phyloP scores from a whole-genome alignment of 805 yeast genomes.

The Candida germanica region DNA sequence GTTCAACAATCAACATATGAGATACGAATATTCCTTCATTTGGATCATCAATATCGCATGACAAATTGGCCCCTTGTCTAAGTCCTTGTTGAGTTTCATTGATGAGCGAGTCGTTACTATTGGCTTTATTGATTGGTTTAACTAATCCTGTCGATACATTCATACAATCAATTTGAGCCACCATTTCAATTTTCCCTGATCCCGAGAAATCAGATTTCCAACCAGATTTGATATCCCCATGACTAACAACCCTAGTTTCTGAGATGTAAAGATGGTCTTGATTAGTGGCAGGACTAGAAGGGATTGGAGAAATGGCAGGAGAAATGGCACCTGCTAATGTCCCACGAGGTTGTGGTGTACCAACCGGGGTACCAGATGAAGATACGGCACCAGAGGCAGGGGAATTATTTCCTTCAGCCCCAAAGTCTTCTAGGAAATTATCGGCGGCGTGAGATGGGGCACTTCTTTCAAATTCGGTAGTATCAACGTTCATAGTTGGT shows the following conservation, averaged over 20 bases:
- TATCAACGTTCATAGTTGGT: conserved; percentile 15
- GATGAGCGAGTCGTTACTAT: conserved; percentile 31
- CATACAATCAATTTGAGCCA: conserved; percentile 65
- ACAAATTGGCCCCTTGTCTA: conserved; percentile 48
- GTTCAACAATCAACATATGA: conserved; percentile 78
- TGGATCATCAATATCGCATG: conserved; percentile 83
- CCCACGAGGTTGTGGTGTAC: not conserved
- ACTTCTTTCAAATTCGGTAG: conserved; percentile 15
- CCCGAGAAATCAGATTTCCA: conserved; percentile 92
- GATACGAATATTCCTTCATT: conserved; percentile 71
- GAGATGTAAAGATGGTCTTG: conserved; percentile 51
- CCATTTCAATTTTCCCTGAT: conserved; percentile 75
- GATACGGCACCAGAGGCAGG: not conserved
- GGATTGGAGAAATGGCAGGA: conserved; percentile 7
- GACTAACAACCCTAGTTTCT: conserved; percentile 68
- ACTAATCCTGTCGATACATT: conserved; percentile 53
- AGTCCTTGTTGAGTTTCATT: conserved; percentile 27
- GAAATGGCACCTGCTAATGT: not conserved
- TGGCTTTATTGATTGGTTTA: conserved; percentile 42
- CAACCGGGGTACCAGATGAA: not conserved
- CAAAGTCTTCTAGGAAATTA: conserved; percentile 26
- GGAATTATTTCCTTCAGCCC: not conserved
- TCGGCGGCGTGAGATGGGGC: conserved; percentile 24
- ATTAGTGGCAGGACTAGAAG: conserved; percentile 3
- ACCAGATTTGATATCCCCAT: conserved; percentile 83